Percentiles rank a stretch among this genome's conserved stretches.
Conservation (phyloP, 768 basidiomycete genomes). For the Leccinum imitatum region DNA sequence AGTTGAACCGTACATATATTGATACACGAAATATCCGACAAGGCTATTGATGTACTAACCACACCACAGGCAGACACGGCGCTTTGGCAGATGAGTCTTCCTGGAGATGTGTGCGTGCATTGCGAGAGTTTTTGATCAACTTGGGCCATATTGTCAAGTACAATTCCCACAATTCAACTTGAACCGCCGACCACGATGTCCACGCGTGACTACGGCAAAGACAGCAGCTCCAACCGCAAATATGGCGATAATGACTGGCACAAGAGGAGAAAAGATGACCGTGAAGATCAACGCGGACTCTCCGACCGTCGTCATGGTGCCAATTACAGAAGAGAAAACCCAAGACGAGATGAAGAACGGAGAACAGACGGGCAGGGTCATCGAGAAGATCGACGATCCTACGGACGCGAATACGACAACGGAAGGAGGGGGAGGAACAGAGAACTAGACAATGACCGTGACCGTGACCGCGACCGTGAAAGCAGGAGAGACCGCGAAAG, state of each 20-base stretch:
- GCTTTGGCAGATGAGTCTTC: conserved; percentile 14
- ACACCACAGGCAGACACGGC: conserved; percentile 6
- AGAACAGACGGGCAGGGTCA: conserved; percentile 20
- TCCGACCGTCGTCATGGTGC: conserved; percentile 17
- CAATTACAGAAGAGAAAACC: conserved; percentile 14
- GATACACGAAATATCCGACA: neutral
- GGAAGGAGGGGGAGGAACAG: conserved; percentile 16
- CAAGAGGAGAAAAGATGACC: conserved; percentile 10
- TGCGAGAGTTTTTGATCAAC: too few species aligned
- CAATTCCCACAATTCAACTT: conserved; percentile 20
- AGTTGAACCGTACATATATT: too few species aligned
- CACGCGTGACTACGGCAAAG: conserved; percentile 17
- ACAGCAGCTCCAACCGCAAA: conserved; percentile 13
- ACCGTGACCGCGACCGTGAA: conserved; percentile 11
- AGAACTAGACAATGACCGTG: conserved; percentile 11
- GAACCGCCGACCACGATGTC: conserved; percentile 14
- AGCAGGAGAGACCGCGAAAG: conserved; percentile 23
- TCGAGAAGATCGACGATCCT: conserved; percentile 17
- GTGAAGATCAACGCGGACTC: conserved; percentile 7
- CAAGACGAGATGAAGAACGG: conserved; percentile 24
- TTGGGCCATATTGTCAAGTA: too few species aligned
- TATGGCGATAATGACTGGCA: conserved; percentile 10
- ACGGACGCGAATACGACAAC: conserved; percentile 23
- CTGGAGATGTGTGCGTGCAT: conserved; percentile 10
- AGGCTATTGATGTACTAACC: neutral